Conservation (phyloP, 257 asterid species). For the Nicotiana benthamiana region DNA sequence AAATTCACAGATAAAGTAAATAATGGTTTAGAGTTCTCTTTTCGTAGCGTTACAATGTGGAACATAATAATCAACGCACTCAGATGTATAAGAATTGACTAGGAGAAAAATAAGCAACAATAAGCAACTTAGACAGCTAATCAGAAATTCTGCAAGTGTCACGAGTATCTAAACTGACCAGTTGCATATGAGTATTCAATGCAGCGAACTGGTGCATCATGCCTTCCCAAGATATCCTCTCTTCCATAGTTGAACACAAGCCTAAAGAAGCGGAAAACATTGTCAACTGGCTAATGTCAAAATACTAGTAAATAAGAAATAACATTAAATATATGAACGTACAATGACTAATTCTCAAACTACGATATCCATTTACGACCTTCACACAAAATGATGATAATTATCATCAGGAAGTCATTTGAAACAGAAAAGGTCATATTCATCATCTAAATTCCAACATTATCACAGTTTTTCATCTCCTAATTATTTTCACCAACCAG, state of each 20-base stretch:
- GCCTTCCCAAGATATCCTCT: conserved; percentile 67
- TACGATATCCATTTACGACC: not conserved
- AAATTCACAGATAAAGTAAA: not conserved
- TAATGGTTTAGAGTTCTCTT: not conserved
- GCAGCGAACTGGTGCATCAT: conserved; percentile 79
- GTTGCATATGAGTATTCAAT: conserved; percentile 75
- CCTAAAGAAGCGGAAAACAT: conserved; percentile 27
- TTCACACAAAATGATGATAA: not conserved
- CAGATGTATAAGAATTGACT: not conserved
- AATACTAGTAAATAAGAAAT: not conserved
- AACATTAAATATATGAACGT: not conserved
- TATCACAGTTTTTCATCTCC: not conserved
- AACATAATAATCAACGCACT: not conserved
- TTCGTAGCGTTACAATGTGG: not conserved
- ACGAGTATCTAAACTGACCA: conserved; percentile 32
- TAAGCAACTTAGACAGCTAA: not conserved
- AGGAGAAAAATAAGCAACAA: not conserved
- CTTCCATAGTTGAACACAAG: conserved; percentile 59
- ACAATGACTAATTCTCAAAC: not conserved
- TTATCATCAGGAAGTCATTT: not conserved
- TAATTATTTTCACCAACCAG: not conserved
- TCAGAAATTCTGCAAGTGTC: not conserved
- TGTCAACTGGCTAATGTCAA: not conserved
- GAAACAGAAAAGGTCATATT: not conserved
- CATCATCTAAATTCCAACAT: not conserved